Percentiles rank a stretch among this genome's conserved stretches.
phyloP scores from a whole-genome alignment of 257 asterid species.

The Datura wrightii region DNA sequence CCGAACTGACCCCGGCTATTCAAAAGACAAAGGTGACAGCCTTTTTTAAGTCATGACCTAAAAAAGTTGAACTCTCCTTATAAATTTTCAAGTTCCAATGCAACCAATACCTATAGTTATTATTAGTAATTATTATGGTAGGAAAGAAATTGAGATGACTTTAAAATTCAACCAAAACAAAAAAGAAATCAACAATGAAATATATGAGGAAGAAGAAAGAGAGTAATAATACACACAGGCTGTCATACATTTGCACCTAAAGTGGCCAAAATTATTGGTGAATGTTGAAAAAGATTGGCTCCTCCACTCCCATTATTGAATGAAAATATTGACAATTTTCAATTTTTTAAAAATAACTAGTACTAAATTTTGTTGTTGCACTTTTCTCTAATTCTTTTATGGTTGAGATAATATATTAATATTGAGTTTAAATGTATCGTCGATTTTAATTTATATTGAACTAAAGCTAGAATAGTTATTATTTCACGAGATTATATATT shows the following conservation, averaged over 20 bases:
- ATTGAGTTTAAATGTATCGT: too few relatives aligned
- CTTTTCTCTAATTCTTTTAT: not conserved
- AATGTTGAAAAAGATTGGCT: not conserved
- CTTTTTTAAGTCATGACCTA: not conserved
- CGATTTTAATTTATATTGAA: too few relatives aligned
- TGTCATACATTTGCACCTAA: slow-evolving; percentile 13
- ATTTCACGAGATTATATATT: too few relatives aligned
- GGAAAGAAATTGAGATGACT: not conserved
- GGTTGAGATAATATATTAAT: not conserved
- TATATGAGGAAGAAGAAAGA: slow-evolving; percentile 28
- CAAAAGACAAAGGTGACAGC: slow-evolving; percentile 15
- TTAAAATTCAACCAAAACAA: not conserved
- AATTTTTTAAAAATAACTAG: not conserved
- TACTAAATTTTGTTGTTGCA: not conserved
- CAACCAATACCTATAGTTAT: not conserved
- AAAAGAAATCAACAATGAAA: not conserved
- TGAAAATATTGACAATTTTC: not conserved
- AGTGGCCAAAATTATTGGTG: slow-evolving; percentile 28
- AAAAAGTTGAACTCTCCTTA: slow-evolving; percentile 15
- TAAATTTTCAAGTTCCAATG: slow-evolving; percentile 10
- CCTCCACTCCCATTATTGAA: not conserved
- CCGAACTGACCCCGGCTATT: not conserved
- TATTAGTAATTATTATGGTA: slow-evolving; percentile 2
- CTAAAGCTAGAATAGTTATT: too few relatives aligned
- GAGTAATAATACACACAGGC: not conserved